These are phyloP conservation scores for Vitis hybrid DNA, from an alignment of 177 flowering plant species.

Conservation along the genomic window DNA sequence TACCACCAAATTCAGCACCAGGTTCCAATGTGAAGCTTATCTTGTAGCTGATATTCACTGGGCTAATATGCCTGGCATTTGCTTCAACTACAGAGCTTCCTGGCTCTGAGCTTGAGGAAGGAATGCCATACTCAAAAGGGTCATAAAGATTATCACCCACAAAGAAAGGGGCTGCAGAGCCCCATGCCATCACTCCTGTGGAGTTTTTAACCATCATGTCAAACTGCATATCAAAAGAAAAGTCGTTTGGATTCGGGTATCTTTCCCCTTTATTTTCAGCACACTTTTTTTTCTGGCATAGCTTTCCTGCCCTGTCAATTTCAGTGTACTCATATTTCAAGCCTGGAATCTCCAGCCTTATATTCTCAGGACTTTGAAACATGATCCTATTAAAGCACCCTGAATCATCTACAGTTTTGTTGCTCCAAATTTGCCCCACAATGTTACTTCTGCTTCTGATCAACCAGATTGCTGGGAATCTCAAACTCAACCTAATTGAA, in stretches of 20 bases:
- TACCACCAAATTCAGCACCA: slow-evolving; percentile 4
- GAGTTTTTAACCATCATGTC: slow-evolving; percentile 29
- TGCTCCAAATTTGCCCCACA: slow-evolving; percentile 56
- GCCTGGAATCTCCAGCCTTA: slow-evolving; percentile 15
- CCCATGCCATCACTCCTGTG: slow-evolving; percentile 27
- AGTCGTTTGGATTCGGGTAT: slow-evolving; percentile 37
- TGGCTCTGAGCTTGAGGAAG: neutral
- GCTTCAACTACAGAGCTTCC: neutral
- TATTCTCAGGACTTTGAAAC: slow-evolving; percentile 13
- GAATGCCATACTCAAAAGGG: neutral
- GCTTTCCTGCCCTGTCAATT: slow-evolving; percentile 25
- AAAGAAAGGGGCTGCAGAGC: slow-evolving; percentile 33
- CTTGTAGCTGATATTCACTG: slow-evolving; percentile 51
- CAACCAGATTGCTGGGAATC: slow-evolving; percentile 39
- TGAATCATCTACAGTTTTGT: slow-evolving; percentile 28
- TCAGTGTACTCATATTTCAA: slow-evolving; percentile 49
- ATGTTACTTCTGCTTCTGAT: slow-evolving; percentile 32
- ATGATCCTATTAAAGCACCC: slow-evolving; percentile 43
- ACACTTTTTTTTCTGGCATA: slow-evolving; percentile 31
- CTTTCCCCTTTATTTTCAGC: slow-evolving; percentile 15
- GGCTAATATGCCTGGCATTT: slow-evolving; percentile 10
- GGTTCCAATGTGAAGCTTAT: slow-evolving; percentile 22
- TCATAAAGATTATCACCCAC: slow-evolving; percentile 36
- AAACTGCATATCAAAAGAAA: slow-evolving; percentile 48
- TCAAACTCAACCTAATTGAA: slow-evolving; percentile 41